Percentiles rank a stretch among this genome's conserved stretches.
These are phyloP conservation scores for Celoporthe dispersa DNA, from an alignment of 2,329 filamentous ascomycete genomes.

Conservation along the genomic window DNA sequence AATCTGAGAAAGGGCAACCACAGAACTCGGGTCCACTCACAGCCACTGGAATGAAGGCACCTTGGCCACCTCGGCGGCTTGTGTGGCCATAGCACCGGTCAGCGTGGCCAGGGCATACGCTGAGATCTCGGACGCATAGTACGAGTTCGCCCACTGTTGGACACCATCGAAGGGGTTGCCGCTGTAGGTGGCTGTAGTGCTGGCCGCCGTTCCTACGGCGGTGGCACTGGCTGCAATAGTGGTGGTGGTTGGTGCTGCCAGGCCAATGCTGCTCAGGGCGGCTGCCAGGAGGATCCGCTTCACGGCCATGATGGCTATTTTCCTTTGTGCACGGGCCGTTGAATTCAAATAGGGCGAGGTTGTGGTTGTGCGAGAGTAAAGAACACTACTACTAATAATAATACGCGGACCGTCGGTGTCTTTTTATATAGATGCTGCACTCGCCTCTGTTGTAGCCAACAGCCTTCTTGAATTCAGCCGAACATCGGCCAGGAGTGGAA, in stretches of 20 bases:
- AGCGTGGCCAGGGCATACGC: slow-evolving; percentile 65
- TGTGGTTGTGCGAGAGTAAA: background rate
- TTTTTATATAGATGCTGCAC: background rate
- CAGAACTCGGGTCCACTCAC: slow-evolving; percentile 39
- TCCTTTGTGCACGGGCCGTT: slow-evolving; percentile 12
- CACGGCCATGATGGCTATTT: slow-evolving; percentile 32
- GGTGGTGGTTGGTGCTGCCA: slow-evolving; percentile 43
- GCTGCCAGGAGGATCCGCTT: slow-evolving; percentile 39
- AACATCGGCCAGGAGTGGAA: slow-evolving; percentile 21
- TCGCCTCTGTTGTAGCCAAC: background rate
- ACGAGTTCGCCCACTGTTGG: slow-evolving; percentile 56
- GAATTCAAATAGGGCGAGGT: background rate
- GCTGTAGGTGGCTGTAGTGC: slow-evolving; percentile 46
- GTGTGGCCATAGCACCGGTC: slow-evolving; percentile 57
- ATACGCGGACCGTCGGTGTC: background rate
- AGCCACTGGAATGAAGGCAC: slow-evolving; percentile 59
- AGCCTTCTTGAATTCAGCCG: background rate
- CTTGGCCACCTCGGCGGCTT: slow-evolving; percentile 55
- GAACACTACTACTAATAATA: background rate
- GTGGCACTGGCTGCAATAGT: slow-evolving; percentile 32
- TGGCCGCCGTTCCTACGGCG: slow-evolving; percentile 35
- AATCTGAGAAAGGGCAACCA: background rate
- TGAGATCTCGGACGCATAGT: slow-evolving; percentile 59
- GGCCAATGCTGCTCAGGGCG: slow-evolving; percentile 42
- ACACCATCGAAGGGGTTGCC: slow-evolving; percentile 61